Evolutionary conservation across 139 green algal genomes (phyloP).

Genomic region (Limnomonas spitsbergensis): DNA sequence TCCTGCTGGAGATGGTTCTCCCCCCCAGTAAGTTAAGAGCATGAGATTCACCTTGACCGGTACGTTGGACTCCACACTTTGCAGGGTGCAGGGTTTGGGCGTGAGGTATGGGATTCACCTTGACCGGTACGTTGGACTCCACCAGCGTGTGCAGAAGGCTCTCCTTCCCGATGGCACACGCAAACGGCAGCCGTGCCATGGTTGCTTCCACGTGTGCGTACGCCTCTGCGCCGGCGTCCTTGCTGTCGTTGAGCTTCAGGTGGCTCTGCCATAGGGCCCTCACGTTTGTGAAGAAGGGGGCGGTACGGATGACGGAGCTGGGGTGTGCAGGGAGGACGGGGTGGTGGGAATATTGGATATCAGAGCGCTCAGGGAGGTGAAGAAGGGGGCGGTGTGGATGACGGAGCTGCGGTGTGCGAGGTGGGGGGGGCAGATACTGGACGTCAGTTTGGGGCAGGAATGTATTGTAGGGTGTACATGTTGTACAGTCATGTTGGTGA

Average conservation of each 20-base stretch:
- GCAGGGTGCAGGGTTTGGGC: too few species aligned
- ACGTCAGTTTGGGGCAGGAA: too few species aligned
- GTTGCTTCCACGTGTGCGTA: constrained; percentile 47
- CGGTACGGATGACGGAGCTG: constrained; percentile 44
- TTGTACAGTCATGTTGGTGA: constrained; percentile 52
- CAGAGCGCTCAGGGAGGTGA: constrained; percentile 50
- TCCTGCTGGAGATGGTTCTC: too few species aligned
- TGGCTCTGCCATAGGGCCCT: constrained; percentile 42
- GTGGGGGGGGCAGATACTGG: too few species aligned
- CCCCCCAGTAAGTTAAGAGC: too few species aligned
- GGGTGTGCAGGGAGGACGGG: too few species aligned
- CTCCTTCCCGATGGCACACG: constrained; percentile 41
- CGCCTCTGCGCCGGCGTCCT: constrained; percentile 26
- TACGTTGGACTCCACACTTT: too few species aligned
- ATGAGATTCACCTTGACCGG: too few species aligned
- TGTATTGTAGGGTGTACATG: too few species aligned
- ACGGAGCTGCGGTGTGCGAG: too few species aligned
- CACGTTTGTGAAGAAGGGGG: constrained; percentile 54
- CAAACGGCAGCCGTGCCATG: constrained; percentile 49
- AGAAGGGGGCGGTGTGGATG: constrained; percentile 51
- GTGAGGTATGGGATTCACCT: too few species aligned
- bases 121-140: constrained; percentile 43
- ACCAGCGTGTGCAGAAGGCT: constrained; percentile 48
- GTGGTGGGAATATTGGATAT: too few species aligned
- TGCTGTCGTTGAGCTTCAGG: constrained; percentile 42